Percentiles rank a stretch among this genome's conserved stretches.
phyloP scores from a whole-genome alignment of 1,284 basidiomycete genomes.

The Tylopilus sp. region DNA sequence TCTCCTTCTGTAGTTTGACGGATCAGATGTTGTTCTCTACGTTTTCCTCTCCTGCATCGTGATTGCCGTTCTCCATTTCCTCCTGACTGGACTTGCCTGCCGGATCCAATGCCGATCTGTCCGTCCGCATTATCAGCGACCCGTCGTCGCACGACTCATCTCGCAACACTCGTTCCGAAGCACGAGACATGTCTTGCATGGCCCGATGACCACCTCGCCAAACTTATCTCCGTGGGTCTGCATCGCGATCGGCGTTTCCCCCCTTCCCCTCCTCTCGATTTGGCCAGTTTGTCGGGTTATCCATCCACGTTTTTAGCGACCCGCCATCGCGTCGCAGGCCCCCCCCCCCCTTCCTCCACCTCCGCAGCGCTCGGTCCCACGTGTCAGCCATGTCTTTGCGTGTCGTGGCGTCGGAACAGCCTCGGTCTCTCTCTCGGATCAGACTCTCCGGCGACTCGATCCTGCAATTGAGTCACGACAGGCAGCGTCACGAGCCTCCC shows the following conservation, averaged over 20 bases:
- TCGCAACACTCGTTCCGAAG: neutral
- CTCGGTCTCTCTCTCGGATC: no score
- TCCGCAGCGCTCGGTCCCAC: neutral
- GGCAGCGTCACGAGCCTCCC: no score
- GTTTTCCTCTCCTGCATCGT: neutral
- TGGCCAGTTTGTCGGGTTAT: neutral
- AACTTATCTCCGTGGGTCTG: no score
- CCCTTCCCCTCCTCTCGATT: neutral
- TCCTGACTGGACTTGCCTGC: neutral
- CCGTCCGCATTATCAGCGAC: neutral
- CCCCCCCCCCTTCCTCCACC: no score
- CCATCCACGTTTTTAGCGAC: neutral
- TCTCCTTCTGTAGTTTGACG: neutral
- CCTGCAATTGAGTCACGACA: no score
- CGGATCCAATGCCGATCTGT: neutral
- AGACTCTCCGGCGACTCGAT: no score
- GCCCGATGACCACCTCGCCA: no score
- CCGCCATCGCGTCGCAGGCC: neutral
- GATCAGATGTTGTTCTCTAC: neutral
- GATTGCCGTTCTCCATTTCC: no score
- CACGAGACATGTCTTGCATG: no score
- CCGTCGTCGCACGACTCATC: neutral
- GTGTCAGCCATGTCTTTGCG: no score
- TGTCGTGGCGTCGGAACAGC: no score
- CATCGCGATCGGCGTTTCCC: no score